These are phyloP conservation scores for Penicillium capsulatum DNA, from an alignment of 2,329 filamentous ascomycete genomes.

Conservation along the genomic window DNA sequence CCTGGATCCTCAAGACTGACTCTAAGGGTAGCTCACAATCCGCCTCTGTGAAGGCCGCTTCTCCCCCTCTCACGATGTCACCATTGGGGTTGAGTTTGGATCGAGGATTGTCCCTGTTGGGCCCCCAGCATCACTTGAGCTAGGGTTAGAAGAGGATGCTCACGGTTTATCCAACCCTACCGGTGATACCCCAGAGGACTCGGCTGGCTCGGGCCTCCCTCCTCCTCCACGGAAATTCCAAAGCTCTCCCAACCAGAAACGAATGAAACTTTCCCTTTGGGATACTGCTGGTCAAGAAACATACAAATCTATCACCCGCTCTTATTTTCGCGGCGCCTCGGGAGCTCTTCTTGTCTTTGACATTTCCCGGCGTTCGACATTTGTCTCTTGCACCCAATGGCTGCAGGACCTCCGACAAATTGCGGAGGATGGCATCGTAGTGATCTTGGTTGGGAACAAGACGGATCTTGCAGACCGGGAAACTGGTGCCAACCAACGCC, in stretches of 20 bases:
- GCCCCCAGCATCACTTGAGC: constrained; percentile 64
- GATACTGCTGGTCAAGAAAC: constrained; percentile 96
- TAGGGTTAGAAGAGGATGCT: constrained; percentile 46
- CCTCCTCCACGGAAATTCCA: constrained; percentile 36
- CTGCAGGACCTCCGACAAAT: constrained; percentile 90
- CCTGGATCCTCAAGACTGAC: constrained; percentile 1
- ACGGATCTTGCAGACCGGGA: constrained; percentile 64
- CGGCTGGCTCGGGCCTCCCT: constrained; percentile 28
- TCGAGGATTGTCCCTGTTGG: constrained; percentile 88
- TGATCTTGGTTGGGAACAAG: constrained; percentile 95
- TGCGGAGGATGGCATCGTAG: constrained; percentile 90
- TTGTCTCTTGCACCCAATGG: constrained; percentile 86
- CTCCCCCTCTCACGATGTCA: constrained; percentile 90
- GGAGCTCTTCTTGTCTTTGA: constrained; percentile 88
- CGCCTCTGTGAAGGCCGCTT: constrained; percentile 96
- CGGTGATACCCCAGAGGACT: constrained; percentile 15
- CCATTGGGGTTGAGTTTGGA: constrained; percentile 94
- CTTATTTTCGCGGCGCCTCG: constrained; percentile 81
- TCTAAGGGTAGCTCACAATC: constrained; percentile 68
- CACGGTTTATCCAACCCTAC: constrained; percentile 8
- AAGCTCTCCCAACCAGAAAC: constrained; percentile 52
- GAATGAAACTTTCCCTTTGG: constrained; percentile 94
- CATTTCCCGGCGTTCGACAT: constrained; percentile 79
- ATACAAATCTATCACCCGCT: constrained; percentile 92
- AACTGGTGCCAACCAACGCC: constrained; percentile 53